Evolutionary conservation across 257 asterid genomes (phyloP), one percentile per base, ranked within the genome.

Genomic region (Parsonsia alboflavescens): DNA sequence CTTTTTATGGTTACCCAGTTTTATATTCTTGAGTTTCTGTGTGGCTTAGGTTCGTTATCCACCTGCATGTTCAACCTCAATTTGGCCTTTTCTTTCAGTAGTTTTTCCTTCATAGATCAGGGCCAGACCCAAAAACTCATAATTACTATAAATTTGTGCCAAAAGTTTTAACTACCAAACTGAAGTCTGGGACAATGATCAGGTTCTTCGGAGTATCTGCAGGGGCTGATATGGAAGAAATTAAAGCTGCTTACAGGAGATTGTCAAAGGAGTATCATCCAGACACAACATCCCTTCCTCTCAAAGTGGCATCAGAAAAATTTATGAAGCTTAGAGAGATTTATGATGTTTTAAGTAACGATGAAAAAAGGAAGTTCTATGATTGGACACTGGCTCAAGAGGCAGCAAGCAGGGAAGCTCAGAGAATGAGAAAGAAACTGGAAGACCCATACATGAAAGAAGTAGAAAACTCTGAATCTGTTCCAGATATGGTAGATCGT

Each of bases 281-380:
- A n/a, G 98, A 91, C 89, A 89, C 97, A 24, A 93, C 98, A 46
- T 80, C 85, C n/a, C 97, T 93, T 76, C 98, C 96, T n/a, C 80
- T 91, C 44, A 85, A 87, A 83, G 82, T 86, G 33, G 98, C 98
- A 73, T 91, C 97, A 11, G 91, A 91, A 41, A 88, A 87, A 73
- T 93, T 93, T 88, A 87, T 89, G 97, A 78, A 83, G 77, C 70
- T 89, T 45, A 85, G 86, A 81, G 94, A 89, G 65, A 78, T 89
- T 26, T 93, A 89, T 36, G 81, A 83, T 73, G 85, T 86, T 33
- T 82, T 91, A 41, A 88, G 96, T 76, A 73, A 91, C 26, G 89
- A 78, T n/a, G 96, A 91, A 76, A 85, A 84, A 74, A 87, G 96
- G 10, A 86, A 71, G 80, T 93, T 93, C 74, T 93, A 89, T 48